Conservation (phyloP, 805 yeast genomes). For the Candida michaelii region DNA sequence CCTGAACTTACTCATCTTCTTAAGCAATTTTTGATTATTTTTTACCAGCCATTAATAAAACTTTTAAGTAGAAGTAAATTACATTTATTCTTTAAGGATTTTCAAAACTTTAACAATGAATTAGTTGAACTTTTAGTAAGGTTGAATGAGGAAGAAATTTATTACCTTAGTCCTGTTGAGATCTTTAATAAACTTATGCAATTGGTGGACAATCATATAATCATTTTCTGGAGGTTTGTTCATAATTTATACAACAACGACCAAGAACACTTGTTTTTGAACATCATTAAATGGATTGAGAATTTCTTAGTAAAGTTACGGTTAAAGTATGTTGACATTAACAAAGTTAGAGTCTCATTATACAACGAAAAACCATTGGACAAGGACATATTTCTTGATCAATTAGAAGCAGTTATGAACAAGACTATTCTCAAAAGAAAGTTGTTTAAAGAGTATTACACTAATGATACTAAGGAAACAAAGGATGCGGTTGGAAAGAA, state of each 20-base stretch:
- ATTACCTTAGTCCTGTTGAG: conserved; percentile 49
- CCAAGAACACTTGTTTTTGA: conserved; percentile 65
- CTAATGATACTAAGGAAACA: conserved; percentile 11
- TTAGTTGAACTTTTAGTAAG: conserved; percentile 67
- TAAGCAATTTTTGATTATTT: conserved; percentile 60
- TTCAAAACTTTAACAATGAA: conserved; percentile 39
- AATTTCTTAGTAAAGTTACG: conserved; percentile 62
- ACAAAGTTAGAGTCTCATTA: conserved; percentile 31
- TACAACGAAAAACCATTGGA: conserved; percentile 23
- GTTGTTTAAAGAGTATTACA: conserved; percentile 35
- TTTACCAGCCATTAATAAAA: conserved; percentile 42
- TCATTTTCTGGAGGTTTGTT: conserved; percentile 68
- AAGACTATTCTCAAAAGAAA: conserved; percentile 37
- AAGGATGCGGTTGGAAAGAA: conserved; percentile 27
- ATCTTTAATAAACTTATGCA: conserved; percentile 66
- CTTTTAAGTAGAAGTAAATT: conserved; percentile 37
- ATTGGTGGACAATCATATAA: conserved; percentile 70
- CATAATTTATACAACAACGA: conserved; percentile 84
- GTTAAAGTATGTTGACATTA: conserved; percentile 49
- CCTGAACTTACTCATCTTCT: conserved; percentile 76
- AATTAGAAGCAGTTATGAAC: conserved; percentile 40
- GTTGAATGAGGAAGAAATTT: conserved; percentile 52
- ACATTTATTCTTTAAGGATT: conserved; percentile 38
- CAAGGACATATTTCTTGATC: conserved; percentile 30
- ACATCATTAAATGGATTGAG: conserved; percentile 73